A percentile compares a stretch with the other conserved stretches of the same genome.
Evolutionary conservation across 2,329 filamentous ascomycete genomes (phyloP).

Genomic region (Epichloe bromicola): DNA sequence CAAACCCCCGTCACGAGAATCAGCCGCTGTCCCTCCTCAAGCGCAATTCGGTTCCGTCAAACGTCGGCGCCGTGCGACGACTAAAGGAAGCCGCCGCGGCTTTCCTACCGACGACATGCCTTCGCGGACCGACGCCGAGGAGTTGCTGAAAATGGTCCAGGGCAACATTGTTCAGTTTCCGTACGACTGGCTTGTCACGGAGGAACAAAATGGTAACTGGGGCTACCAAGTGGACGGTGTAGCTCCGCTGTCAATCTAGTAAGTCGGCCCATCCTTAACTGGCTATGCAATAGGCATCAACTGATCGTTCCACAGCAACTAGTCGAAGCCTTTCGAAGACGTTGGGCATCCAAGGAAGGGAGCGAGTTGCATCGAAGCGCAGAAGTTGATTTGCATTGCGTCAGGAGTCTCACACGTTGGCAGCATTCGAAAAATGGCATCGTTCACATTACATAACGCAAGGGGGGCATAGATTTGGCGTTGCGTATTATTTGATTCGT

Average conservation of each 20-base stretch:
- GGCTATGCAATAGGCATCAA: too few relatives aligned
- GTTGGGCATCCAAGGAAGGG: neutral
- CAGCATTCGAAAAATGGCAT: neutral
- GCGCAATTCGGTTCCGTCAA: conserved; percentile 37
- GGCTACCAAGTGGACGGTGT: conserved; percentile 92
- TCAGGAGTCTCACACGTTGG: neutral
- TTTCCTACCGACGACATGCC: conserved; percentile 65
- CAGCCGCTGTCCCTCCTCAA: conserved; percentile 16
- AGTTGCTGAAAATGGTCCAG: conserved; percentile 68
- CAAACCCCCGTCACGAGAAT: conserved; percentile 28
- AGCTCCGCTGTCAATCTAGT: conserved; percentile 95
- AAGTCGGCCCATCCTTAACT: conserved; percentile 27
- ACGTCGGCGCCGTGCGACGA: conserved; percentile 55
- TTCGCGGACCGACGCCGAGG: conserved; percentile 62
- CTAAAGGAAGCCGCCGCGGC: conserved; percentile 52
- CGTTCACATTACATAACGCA: neutral
- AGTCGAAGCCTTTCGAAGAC: neutral
- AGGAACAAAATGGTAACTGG: conserved; percentile 92
- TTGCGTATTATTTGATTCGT: neutral
- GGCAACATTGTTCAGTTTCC: conserved; percentile 86
- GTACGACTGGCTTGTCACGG: conserved; percentile 86
- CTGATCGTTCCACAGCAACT: neutral
- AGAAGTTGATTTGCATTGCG: conserved; percentile 19
- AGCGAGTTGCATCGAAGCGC: neutral
- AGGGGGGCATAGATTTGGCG: neutral